These are phyloP conservation scores for Pseudozyma tsukubaensis DNA, from an alignment of 1,284 basidiomycete genomes.

Conservation along the genomic window DNA sequence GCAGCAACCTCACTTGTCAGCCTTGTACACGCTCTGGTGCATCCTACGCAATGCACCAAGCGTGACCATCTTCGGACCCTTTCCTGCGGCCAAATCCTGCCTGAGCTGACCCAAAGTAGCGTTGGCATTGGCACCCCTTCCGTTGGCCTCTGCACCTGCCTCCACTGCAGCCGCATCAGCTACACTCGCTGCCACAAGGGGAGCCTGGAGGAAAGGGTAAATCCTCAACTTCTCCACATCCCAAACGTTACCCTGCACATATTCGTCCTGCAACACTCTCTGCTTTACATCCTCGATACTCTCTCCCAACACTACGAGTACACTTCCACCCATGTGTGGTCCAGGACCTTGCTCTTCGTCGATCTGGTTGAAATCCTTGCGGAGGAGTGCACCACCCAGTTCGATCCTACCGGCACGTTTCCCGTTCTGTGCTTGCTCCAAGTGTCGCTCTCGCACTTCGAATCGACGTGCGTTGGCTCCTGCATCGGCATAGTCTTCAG, in stretches of 20 bases:
- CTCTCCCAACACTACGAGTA: slow-evolving; percentile 52
- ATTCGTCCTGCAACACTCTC: slow-evolving; percentile 53
- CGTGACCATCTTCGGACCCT: slow-evolving; percentile 45
- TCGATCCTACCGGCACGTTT: slow-evolving; percentile 53
- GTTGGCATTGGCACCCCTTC: slow-evolving; percentile 13
- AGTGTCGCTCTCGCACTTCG: slow-evolving; percentile 57
- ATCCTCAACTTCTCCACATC: slow-evolving; percentile 47
- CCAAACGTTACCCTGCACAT: slow-evolving; percentile 50
- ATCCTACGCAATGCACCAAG: slow-evolving; percentile 45
- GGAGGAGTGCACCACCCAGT: slow-evolving; percentile 54
- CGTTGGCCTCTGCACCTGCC: neutral
- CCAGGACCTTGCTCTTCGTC: slow-evolving; percentile 44
- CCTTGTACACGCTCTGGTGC: slow-evolving; percentile 25
- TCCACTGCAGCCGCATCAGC: slow-evolving; percentile 3
- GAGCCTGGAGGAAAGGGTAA: slow-evolving; percentile 54
- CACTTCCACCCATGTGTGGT: slow-evolving; percentile 44
- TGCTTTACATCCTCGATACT: slow-evolving; percentile 51
- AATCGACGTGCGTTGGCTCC: slow-evolving; percentile 49
- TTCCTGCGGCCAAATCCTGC: slow-evolving; percentile 43
- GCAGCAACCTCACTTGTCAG: slow-evolving; percentile 9
- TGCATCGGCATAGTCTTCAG: slow-evolving; percentile 45
- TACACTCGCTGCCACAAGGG: slow-evolving; percentile 10
- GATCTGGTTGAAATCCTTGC: slow-evolving; percentile 50
- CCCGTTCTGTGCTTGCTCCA: slow-evolving; percentile 48
- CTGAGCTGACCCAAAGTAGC: slow-evolving; percentile 45